Conservation (phyloP, 345 rosid species). For the Ailanthus altissimus region DNA sequence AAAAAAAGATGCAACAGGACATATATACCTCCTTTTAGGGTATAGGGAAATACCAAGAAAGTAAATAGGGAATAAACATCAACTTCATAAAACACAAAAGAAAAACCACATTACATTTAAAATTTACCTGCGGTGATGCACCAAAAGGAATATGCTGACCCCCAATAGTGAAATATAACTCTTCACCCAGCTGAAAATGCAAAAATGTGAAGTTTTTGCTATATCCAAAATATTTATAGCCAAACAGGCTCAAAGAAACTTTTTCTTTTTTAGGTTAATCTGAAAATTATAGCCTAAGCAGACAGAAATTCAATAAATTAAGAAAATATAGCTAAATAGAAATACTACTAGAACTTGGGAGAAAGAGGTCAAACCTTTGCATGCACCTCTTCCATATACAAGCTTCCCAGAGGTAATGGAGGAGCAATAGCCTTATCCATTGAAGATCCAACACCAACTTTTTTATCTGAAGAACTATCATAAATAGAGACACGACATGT, state of each 20-base stretch:
- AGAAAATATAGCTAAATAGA: conserved; percentile 4
- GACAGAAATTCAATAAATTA: conserved; percentile 9
- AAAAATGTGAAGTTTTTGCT: background rate
- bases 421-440: conserved; percentile 90
- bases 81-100: background rate
- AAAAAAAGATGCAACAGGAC: background rate
- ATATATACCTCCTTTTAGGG: background rate
- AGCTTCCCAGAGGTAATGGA: conserved; percentile 68
- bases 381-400: conserved; percentile 94
- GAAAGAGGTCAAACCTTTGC: conserved; percentile 61
- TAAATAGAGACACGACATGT: conserved; percentile 92
- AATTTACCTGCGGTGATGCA: conserved; percentile 91
- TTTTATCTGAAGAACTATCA: conserved; percentile 77
- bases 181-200: conserved; percentile 76
- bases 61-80: background rate
- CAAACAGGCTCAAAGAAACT: background rate
- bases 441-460: conserved; percentile 81
- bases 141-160: conserved; percentile 94
- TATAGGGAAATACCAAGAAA: background rate
- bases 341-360: background rate
- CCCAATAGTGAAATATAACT: conserved; percentile 72
- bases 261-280: background rate
- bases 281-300: conserved; percentile 13
- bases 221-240: background rate
- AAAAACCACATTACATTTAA: conserved; percentile 12